Conservation (phyloP, 371 early-diverging fungal genomes). For the Apophysomyces variabilis region DNA sequence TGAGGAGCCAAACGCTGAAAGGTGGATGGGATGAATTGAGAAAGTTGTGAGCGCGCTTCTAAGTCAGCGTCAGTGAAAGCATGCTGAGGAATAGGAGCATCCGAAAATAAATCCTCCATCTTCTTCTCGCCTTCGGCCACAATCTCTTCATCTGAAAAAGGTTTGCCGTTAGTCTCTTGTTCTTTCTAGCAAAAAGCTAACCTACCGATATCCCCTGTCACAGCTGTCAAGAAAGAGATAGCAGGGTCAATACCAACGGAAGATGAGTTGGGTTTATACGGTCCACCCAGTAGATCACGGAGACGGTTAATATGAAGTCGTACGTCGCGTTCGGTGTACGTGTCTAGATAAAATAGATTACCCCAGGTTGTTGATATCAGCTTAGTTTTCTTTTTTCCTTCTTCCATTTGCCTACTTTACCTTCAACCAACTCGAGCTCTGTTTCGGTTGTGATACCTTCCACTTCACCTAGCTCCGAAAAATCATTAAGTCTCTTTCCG, state of each 20-base stretch:
- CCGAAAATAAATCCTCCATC: conserved; percentile 44
- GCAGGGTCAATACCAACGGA: conserved; percentile 78
- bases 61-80: conserved; percentile 66
- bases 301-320: conserved; percentile 88
- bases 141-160: conserved; percentile 44
- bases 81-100: conserved; percentile 52
- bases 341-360: conserved; percentile 42
- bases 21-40: conserved; percentile 59
- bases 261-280: conserved; percentile 69
- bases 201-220: conserved; percentile 70
- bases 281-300: conserved; percentile 83
- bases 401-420: conserved; percentile 37
- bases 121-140: conserved; percentile 44
- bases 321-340: conserved; percentile 89
- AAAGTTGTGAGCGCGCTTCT: conserved; percentile 52
- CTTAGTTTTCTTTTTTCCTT: not conserved
- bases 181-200: not conserved
- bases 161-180: not conserved
- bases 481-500: conserved; percentile 74
- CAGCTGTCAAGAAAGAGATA: conserved; percentile 69
- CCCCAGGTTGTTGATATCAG: too few species aligned
- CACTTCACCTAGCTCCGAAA: conserved; percentile 74
- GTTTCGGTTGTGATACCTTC: conserved; percentile 74
- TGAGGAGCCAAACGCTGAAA: conserved; percentile 62
- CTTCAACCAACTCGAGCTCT: conserved; percentile 73